These are phyloP conservation scores for Citrullus mucosospermus DNA, from an alignment of 306 rosid genomes.

Conservation along the genomic window DNA sequence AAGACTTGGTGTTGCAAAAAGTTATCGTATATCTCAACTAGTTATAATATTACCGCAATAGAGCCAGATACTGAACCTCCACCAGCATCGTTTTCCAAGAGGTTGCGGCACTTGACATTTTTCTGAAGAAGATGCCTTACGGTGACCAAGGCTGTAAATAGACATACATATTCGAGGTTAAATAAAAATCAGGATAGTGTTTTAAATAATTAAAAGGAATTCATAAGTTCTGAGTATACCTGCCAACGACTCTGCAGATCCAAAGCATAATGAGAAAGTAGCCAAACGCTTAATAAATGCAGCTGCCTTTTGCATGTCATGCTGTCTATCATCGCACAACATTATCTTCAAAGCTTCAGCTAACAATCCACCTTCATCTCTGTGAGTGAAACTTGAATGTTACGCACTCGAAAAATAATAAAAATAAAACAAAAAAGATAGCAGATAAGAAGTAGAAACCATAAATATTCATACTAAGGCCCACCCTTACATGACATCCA, in stretches of 20 bases:
- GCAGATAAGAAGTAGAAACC: neutral
- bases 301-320: conserved; percentile 98
- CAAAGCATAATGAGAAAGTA: conserved; percentile 54
- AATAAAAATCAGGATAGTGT: conserved; percentile 3
- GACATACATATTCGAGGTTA: neutral
- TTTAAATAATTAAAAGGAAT: neutral
- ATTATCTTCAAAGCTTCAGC: conserved; percentile 91
- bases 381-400: conserved; percentile 20
- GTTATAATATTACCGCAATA: conserved; percentile 36
- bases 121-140: conserved; percentile 88
- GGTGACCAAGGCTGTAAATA: conserved; percentile 70
- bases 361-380: conserved; percentile 79
- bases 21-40: neutral
- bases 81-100: conserved; percentile 88
- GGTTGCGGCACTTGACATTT: conserved; percentile 81
- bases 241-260: conserved; percentile 85
- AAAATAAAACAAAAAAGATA: neutral
- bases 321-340: conserved; percentile 94
- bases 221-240: conserved; percentile 21
- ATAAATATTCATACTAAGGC: neutral
- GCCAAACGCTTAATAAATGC: conserved; percentile 90
- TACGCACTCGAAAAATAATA: neutral
- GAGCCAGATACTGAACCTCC: conserved; percentile 88
- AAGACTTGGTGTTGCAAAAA: neutral
- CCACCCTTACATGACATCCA: neutral